These are phyloP conservation scores for Pseudoneurospora amorphoporcata DNA, from an alignment of 495 filamentous ascomycete species.

Conservation along the genomic window DNA sequence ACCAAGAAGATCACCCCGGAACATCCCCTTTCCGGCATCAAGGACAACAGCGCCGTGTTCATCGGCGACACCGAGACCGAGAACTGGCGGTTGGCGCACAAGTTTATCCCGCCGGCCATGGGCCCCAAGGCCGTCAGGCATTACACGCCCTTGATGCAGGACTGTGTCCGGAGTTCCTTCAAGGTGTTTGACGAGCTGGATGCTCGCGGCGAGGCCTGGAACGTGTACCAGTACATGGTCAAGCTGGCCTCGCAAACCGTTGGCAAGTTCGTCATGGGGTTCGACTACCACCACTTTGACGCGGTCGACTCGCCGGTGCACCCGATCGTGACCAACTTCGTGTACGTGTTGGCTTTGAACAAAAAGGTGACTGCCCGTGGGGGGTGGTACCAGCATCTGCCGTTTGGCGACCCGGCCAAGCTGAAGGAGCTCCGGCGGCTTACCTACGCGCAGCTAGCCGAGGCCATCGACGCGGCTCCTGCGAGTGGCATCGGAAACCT, in stretches of 20 bases:
- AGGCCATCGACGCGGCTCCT: slow-evolving; percentile 27
- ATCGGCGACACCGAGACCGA: slow-evolving; percentile 40
- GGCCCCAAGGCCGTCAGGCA: slow-evolving; percentile 46
- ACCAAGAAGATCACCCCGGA: slow-evolving; percentile 40
- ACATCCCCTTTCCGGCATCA: slow-evolving; percentile 41
- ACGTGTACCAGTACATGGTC: slow-evolving; percentile 51
- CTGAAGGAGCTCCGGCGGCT: slow-evolving; percentile 20
- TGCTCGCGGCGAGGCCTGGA: slow-evolving; percentile 37
- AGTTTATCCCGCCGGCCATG: slow-evolving; percentile 45
- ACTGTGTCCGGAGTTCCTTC: slow-evolving; percentile 32
- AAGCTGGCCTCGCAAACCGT: slow-evolving; percentile 46
- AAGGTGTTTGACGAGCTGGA: slow-evolving; percentile 45
- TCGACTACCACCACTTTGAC: slow-evolving; percentile 44
- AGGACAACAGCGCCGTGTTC: slow-evolving; percentile 42
- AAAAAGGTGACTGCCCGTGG: slow-evolving; percentile 41
- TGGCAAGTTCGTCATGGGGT: slow-evolving; percentile 39
- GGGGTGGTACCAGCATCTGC: slow-evolving; percentile 40
- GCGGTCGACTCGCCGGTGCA: slow-evolving; percentile 30
- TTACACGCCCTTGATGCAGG: slow-evolving; percentile 46
- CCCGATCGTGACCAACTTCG: slow-evolving; percentile 32
- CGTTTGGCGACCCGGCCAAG: slow-evolving; percentile 40
- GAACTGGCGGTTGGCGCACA: slow-evolving; percentile 39
- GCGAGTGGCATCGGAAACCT: slow-evolving; percentile 29
- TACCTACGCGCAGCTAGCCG: slow-evolving; percentile 25
- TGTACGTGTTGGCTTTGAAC: slow-evolving; percentile 35